Evolutionary conservation across 176 grass and related monocot species (phyloP).

Genomic region (Carex cristatella): DNA sequence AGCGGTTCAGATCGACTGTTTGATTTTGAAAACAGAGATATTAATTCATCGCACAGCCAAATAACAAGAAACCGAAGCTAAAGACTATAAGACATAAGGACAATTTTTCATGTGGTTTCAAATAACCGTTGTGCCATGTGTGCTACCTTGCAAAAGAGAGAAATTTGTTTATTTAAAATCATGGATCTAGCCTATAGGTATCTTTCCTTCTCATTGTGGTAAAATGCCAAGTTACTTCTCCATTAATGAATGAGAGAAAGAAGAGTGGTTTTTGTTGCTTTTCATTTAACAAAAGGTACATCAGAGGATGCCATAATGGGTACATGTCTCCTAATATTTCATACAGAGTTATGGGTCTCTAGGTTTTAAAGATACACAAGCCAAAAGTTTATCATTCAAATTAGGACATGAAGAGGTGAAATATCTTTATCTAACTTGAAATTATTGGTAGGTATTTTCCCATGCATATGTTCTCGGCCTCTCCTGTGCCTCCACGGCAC

Average conservation of each 20-base stretch:
- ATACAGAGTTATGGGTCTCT: not conserved
- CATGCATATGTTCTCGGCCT: constrained; percentile 32
- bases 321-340: not conserved
- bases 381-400: not conserved
- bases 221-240: not conserved
- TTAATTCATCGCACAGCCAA: no score
- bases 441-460: constrained; percentile 8
- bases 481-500: constrained; percentile 7
- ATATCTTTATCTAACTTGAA: not conserved
- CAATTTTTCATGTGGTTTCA: not conserved
- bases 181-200: not conserved
- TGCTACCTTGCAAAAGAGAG: not conserved
- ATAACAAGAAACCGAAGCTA: not conserved
- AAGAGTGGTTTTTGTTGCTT: not conserved
- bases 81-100: not conserved
- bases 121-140: not conserved
- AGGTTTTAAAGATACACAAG: not conserved
- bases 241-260: not conserved
- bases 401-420: not conserved
- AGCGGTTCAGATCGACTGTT: no score
- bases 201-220: not conserved
- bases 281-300: not conserved
- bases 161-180: not conserved
- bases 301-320: not conserved
- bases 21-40: no score